phyloP scores from a whole-genome alignment of 352 stramenopile genomes.

The Phytopythium aichiense region DNA sequence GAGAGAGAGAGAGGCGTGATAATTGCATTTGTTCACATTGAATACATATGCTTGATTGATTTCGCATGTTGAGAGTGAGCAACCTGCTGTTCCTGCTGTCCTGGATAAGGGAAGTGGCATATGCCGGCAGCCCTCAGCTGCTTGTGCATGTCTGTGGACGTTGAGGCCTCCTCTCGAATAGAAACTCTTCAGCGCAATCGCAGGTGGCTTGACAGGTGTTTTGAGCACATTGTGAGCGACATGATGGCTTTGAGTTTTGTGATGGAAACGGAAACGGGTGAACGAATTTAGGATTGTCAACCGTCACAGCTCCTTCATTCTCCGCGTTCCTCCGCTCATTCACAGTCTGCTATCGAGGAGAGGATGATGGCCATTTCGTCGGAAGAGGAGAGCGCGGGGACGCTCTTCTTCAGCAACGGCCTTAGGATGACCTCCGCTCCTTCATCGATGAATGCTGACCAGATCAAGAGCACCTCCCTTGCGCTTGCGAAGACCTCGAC shows the following conservation, averaged over 20 bases:
- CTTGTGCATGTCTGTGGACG: neutral
- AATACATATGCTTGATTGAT: neutral
- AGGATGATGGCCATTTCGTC: slow-evolving; percentile 8
- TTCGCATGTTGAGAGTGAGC: neutral
- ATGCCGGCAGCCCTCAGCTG: neutral
- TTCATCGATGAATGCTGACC: neutral
- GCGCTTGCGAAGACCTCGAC: neutral
- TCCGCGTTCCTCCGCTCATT: neutral
- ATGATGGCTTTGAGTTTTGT: neutral
- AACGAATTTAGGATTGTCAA: slow-evolving; percentile 1
- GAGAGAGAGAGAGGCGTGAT: neutral
- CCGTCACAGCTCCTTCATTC: neutral
- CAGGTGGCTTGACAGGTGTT: neutral
- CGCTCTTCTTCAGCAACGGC: slow-evolving; percentile 6
- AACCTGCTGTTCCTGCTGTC: too few species aligned
- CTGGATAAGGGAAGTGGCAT: neutral
- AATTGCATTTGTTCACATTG: neutral
- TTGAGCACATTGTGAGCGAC: neutral
- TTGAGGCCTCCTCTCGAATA: neutral
- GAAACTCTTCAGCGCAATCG: neutral
- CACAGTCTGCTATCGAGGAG: too few species aligned
- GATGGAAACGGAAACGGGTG: neutral
- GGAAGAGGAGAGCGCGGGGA: slow-evolving; percentile 3
- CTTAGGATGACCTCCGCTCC: neutral
- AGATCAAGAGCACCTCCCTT: neutral